Evolutionary conservation across 2,329 filamentous ascomycete genomes (phyloP), one percentile per base, ranked within the genome.

Genomic region (Alternaria novae-zelandiae): DNA sequence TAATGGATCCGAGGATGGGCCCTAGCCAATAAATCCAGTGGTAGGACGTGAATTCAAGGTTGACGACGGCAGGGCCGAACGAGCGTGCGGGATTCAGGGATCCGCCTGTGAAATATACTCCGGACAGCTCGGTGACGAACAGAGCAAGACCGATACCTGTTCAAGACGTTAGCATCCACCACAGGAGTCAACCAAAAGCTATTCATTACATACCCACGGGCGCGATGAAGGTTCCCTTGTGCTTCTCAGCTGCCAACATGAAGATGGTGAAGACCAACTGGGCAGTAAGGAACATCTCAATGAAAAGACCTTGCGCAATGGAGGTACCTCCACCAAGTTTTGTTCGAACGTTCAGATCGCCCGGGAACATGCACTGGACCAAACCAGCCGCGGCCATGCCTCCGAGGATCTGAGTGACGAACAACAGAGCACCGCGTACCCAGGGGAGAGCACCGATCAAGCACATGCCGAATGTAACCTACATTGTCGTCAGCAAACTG

Each of bases 71-170:
- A n/a, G 81, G 81, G 3, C 81, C 82, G 62, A 83, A 82, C 3
- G 79, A 80, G 25, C 82, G 79, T 2, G 81, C 80, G 6, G 82
- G 82, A 56, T 84, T 83, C 20, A 83, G 74, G 2, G 78, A 80
- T 15, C 81, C 80, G 28, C 81, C 80, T 1, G 81, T 83, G 65
- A 78, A 83, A 71, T 75, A 81, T 12, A 82, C 80, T 78, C 83
- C 57, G 1, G 61, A 60, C 7, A 63, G 8, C 21, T 63, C 61
- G 25, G 62, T 43, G 2, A 92, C 84, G 77, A 93, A 92, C 61
- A 93, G 84, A 0, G 89, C 83, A 6, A 91, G 79, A 3, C 91
- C 91, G 69, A 92, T 91, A 17, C 60, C 56, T 63, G 13, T 50
- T 15, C 15, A 28, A 46, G 11, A 28, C 2, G 46, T 58, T 25